Conservation (phyloP, 1,284 basidiomycete genomes). For the Malassezia arunalokei region DNA sequence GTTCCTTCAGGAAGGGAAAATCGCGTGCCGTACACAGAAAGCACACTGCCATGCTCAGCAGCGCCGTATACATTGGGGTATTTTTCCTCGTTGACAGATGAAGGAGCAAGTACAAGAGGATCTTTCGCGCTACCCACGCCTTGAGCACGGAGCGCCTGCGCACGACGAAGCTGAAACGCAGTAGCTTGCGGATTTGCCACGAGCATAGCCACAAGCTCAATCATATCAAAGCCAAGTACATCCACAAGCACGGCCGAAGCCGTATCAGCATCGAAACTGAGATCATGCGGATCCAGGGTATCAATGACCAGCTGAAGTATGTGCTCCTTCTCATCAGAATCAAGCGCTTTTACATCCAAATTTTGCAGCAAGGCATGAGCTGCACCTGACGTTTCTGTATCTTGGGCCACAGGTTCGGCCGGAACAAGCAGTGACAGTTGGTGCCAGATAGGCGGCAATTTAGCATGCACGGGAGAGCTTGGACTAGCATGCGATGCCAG, state of each 20-base stretch:
- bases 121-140: conserved; percentile 48
- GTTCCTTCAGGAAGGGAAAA: conserved; percentile 78
- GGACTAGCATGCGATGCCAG: neutral
- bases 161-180: conserved; percentile 6
- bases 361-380: conserved; percentile 1
- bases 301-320: neutral
- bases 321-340: neutral
- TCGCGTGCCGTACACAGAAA: conserved; percentile 62
- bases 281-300: neutral
- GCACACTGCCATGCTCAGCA: conserved; percentile 56
- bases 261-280: conserved; percentile 50
- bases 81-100: conserved; percentile 53
- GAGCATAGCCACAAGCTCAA: conserved; percentile 52
- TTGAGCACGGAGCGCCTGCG: conserved; percentile 56
- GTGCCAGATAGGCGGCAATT: neutral
- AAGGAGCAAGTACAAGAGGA: conserved; percentile 60
- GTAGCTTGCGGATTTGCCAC: conserved; percentile 25
- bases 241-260: conserved; percentile 69
- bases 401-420: neutral
- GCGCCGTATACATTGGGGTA: conserved; percentile 87
- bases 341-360: neutral
- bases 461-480: neutral
- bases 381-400: neutral
- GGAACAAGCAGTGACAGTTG: neutral
- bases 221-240: conserved; percentile 71